Conservation (phyloP, 371 early-diverging fungal species). For the Syncephalastrum monosporum region DNA sequence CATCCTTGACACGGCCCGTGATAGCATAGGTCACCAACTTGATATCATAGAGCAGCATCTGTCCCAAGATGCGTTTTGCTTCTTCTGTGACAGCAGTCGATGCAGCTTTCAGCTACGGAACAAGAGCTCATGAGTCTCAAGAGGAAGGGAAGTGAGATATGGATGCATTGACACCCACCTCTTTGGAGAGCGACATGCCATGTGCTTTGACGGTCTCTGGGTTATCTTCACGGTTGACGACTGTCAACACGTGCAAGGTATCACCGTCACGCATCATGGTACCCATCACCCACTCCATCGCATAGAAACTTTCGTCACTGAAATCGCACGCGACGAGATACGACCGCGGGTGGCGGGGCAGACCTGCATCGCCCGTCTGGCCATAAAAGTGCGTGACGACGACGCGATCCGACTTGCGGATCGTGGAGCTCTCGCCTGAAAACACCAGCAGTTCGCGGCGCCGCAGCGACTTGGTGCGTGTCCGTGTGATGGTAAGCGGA, state of each 20-base stretch:
- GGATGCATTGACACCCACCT: slow-evolving; percentile 10
- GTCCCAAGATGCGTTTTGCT: slow-evolving; percentile 28
- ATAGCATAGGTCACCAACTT: slow-evolving; percentile 50
- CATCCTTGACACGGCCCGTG: slow-evolving; percentile 51
- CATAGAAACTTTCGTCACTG: slow-evolving; percentile 39
- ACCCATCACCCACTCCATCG: slow-evolving; percentile 55
- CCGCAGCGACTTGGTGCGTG: slow-evolving; percentile 6
- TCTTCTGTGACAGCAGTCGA: slow-evolving; percentile 22
- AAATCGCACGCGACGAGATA: slow-evolving; percentile 48
- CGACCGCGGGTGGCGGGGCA: slow-evolving; percentile 17
- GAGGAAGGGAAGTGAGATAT: not conserved
- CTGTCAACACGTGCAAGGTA: slow-evolving; percentile 51
- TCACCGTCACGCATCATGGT: slow-evolving; percentile 59
- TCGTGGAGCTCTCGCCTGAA: slow-evolving; percentile 1
- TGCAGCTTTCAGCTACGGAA: slow-evolving; percentile 26
- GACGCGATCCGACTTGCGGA: slow-evolving; percentile 16
- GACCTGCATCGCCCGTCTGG: slow-evolving; percentile 22
- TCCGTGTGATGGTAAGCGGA: slow-evolving; percentile 17
- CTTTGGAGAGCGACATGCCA: slow-evolving; percentile 19
- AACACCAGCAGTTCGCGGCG: slow-evolving; percentile 16
- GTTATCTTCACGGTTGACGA: slow-evolving; percentile 49
- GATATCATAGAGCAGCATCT: slow-evolving; percentile 48
- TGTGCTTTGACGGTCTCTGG: slow-evolving; percentile 32
- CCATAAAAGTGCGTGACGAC: slow-evolving; percentile 23
- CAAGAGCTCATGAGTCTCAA: not conserved